Percentiles rank a stretch among this genome's conserved stretches.
These are phyloP conservation scores for Asterochloris erici DNA, from an alignment of 139 green algal genomes.

Conservation along the genomic window DNA sequence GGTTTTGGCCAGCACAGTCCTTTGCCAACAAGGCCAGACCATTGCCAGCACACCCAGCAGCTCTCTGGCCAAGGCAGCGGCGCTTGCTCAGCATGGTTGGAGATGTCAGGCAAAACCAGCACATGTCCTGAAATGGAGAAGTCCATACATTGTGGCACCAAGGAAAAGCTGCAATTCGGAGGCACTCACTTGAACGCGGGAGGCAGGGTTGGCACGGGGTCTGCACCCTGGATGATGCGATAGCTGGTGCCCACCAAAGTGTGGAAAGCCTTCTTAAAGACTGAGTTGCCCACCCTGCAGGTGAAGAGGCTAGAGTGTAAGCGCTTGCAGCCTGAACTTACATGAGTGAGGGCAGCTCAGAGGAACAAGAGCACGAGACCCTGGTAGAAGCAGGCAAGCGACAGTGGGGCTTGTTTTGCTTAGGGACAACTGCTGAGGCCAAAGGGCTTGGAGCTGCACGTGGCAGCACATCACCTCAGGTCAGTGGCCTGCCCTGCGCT, in stretches of 20 bases:
- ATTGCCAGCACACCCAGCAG: not conserved
- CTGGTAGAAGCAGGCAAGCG: not conserved
- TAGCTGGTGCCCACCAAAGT: slow-evolving; percentile 30
- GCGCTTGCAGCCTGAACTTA: slow-evolving; percentile 22
- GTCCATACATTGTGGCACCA: not conserved
- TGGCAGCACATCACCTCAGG: not conserved
- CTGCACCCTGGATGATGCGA: slow-evolving; percentile 24
- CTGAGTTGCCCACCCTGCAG: slow-evolving; percentile 26
- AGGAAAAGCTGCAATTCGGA: not conserved
- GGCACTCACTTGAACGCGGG: slow-evolving; percentile 15
- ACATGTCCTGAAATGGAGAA: not conserved
- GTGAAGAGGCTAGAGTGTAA: slow-evolving; percentile 21
- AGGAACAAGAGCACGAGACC: not conserved
- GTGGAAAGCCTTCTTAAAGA: slow-evolving; percentile 28
- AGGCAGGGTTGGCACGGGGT: slow-evolving; percentile 29
- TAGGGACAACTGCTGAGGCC: not conserved
- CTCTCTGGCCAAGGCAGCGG: not conserved
- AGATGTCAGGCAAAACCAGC: not conserved
- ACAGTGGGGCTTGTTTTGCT: not conserved
- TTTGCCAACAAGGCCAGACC: not conserved
- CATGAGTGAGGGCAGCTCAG: slow-evolving; percentile 18
- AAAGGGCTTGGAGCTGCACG: not conserved
- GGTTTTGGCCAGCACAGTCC: not conserved
- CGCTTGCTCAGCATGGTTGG: not conserved
- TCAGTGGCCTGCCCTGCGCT: not conserved